Percentiles rank a stretch among this genome's conserved stretches.
These are phyloP conservation scores for Fusarium marasasianum DNA, from an alignment of 2,329 filamentous ascomycete species.

Conservation along the genomic window DNA sequence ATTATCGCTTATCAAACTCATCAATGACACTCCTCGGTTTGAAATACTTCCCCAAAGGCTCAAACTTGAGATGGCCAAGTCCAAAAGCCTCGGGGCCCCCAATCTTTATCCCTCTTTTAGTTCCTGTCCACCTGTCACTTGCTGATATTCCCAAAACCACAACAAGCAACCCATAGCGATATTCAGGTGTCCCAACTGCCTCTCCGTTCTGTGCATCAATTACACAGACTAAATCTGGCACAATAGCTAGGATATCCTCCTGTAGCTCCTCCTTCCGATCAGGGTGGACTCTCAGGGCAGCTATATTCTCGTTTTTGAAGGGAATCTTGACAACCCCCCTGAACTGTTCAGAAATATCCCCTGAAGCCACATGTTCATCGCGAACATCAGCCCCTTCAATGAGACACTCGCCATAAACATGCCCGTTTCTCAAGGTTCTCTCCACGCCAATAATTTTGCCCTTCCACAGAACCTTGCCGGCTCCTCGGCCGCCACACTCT, in stretches of 20 bases:
- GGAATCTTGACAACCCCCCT: slow-evolving; percentile 68
- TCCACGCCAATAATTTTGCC: slow-evolving; percentile 72
- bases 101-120: slow-evolving; percentile 57
- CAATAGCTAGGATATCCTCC: slow-evolving; percentile 59
- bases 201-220: slow-evolving; percentile 66
- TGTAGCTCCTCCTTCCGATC: slow-evolving; percentile 50
- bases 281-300: slow-evolving; percentile 55
- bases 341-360: slow-evolving; percentile 41
- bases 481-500: slow-evolving; percentile 63
- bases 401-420: slow-evolving; percentile 68
- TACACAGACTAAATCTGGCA: slow-evolving; percentile 65
- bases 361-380: slow-evolving; percentile 38
- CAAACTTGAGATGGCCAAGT: slow-evolving; percentile 58
- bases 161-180: slow-evolving; percentile 62
- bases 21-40: slow-evolving; percentile 64
- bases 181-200: slow-evolving; percentile 66
- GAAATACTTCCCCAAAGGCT: slow-evolving; percentile 57
- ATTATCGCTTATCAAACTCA: slow-evolving; percentile 49
- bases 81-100: slow-evolving; percentile 61
- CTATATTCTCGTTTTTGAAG: slow-evolving; percentile 80
- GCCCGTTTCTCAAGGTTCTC: slow-evolving; percentile 63
- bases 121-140: slow-evolving; percentile 56
- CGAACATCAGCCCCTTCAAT: slow-evolving; percentile 60
- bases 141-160: slow-evolving; percentile 59
- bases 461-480: slow-evolving; percentile 67